A percentile compares a stretch with the other conserved stretches of the same genome.
Evolutionary conservation across 1,284 basidiomycete genomes (phyloP).

Genomic region (Austropuccinia psidii): DNA sequence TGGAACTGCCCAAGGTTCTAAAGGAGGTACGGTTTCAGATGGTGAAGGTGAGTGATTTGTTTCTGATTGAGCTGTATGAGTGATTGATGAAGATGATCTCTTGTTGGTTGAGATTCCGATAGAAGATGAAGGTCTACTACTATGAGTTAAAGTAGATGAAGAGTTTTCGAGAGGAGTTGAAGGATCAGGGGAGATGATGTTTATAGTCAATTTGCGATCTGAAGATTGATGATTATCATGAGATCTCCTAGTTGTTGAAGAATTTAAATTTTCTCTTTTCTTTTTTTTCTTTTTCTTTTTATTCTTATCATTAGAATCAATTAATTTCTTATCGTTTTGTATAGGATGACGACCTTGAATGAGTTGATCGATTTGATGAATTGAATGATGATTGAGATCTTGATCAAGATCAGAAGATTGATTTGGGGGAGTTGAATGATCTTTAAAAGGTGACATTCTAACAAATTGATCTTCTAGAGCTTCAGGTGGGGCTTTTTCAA

Average conservation of each 20-base stretch:
- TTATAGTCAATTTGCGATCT: slow-evolving; percentile 4
- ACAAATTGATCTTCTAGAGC: slow-evolving; percentile 22
- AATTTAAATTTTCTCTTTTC: neutral
- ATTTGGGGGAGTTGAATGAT: neutral
- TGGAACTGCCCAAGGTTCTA: slow-evolving; percentile 25
- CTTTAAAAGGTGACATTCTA: neutral
- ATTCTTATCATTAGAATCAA: neutral
- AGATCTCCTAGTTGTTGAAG: neutral
- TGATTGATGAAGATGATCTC: neutral
- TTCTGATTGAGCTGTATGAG: slow-evolving; percentile 7
- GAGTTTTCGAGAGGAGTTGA: neutral
- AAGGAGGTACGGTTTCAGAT: neutral
- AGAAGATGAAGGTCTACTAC: slow-evolving; percentile 4
- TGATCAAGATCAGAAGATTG: neutral
- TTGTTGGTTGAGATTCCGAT: neutral
- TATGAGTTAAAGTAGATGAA: neutral
- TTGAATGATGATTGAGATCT: neutral
- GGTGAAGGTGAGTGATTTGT: neutral
- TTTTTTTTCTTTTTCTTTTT: slow-evolving; percentile 14
- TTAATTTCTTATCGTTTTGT: neutral
- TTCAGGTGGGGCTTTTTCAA: slow-evolving; percentile 31
- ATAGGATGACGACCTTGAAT: neutral
- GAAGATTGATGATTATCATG: neutral
- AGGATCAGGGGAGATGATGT: slow-evolving; percentile 17
- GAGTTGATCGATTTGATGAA: neutral